A percentile compares a stretch with the other conserved stretches of the same genome.
These are phyloP conservation scores for Meredithiella fracta DNA, from an alignment of 2,329 filamentous ascomycete genomes.

Conservation along the genomic window DNA sequence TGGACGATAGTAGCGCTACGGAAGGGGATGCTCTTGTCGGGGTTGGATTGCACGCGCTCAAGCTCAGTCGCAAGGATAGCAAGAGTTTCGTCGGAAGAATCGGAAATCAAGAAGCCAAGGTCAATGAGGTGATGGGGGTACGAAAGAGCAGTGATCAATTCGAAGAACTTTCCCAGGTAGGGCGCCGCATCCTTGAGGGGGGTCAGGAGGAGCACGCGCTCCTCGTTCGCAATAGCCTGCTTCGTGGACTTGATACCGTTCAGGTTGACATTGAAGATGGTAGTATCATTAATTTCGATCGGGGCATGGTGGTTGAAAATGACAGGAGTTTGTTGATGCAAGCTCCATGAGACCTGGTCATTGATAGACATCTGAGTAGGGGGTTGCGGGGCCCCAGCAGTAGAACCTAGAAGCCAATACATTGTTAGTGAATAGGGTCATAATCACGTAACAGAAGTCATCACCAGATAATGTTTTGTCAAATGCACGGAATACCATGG, in stretches of 20 bases:
- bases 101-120: slow-evolving; percentile 82
- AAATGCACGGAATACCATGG: slow-evolving; percentile 3
- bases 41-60: slow-evolving; percentile 68
- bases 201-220: slow-evolving; percentile 80
- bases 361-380: slow-evolving; percentile 90
- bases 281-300: slow-evolving; percentile 63
- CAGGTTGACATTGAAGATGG: slow-evolving; percentile 66
- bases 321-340: slow-evolving; percentile 78
- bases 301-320: slow-evolving; percentile 91
- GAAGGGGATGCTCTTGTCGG: slow-evolving; percentile 61
- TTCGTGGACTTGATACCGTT: slow-evolving; percentile 70
- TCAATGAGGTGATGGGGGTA: slow-evolving; percentile 95
- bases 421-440: background rate
- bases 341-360: slow-evolving; percentile 78
- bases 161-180: slow-evolving; percentile 79
- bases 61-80: slow-evolving; percentile 74
- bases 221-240: slow-evolving; percentile 62
- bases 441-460: too few species aligned
- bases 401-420: slow-evolving; percentile 52
- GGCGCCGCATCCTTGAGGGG: slow-evolving; percentile 77
- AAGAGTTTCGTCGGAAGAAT: slow-evolving; percentile 79
- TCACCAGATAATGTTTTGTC: slow-evolving; percentile 8
- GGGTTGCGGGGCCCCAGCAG: slow-evolving; percentile 92
- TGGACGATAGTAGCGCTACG: slow-evolving; percentile 69
- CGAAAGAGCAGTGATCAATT: slow-evolving; percentile 72